Base-by-base conservation (phyloP, 2,329 filamentous ascomycete species). In the Malbranchea cinnamomea region DNA sequence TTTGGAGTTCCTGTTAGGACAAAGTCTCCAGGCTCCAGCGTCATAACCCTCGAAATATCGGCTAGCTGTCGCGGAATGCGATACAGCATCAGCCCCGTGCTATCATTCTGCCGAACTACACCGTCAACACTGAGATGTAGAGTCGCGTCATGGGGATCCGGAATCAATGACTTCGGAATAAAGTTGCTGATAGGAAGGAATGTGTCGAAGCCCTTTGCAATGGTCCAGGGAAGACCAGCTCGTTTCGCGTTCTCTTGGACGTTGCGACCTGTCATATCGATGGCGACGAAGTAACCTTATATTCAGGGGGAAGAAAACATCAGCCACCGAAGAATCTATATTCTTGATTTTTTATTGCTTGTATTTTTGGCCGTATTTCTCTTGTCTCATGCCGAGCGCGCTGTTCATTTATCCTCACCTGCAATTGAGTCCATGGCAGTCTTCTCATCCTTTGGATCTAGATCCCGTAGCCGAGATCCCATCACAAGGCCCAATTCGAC, bases 211-310 rank as follows among this genome's bases (percentile, higher is more conserved):
- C 89, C 89, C 64, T 98, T 98, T 43, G 82, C 78, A 42, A 94
- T 94, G 47, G 76, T 74, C 89, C 89, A 98, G 5, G 89, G 89
- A 10, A 95, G 74, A 20, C 89, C 84, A 65, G 89, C 93, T 60
- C 79, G 83, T 71, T 95, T 98, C 41, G 87, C 87, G 62, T 94
- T 84, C 45, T 93, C 81, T 60, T 98, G 89, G 5, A 82, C 72
- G 56, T 95, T 95, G 41, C 89, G 79, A 1, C 80, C 89, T 6
- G 89, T 98, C 82, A 98, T 91, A 59, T 98, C 89, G 47, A 98
- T 94, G 44, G 80, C 75, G 26, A 95, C 67, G 41, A 87, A 71
- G 56, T 95, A 98, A 47, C 73, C 81, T 83, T 36, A 28, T 2
- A n/a, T 25, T 9, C 17, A 29, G 23, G 19, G 10, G 14, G 15